Evolutionary conservation across 2,329 filamentous ascomycete genomes (phyloP), one percentile per base, ranked within the genome.

Genomic region (Pseudocercospora crystallina): DNA sequence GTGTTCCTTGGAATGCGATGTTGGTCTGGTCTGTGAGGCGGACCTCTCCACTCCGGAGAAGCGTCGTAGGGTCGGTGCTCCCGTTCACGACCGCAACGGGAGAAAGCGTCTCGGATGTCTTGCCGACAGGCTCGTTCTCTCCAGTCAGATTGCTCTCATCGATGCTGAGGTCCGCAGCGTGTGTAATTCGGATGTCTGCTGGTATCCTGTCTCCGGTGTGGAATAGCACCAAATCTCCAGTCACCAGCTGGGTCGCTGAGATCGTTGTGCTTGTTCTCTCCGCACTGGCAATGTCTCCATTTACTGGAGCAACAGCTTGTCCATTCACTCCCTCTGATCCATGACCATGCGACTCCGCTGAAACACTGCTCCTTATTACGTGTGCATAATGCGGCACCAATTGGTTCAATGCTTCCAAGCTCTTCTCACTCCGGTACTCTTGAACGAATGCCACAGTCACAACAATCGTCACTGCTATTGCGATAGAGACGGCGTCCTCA

Each of bases 381-480:
- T 99, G 91, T 29, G 95, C 94, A 68, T 91, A 90, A 69, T 97
- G 95, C 26, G 94, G 95, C 0, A 99, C 92, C 20, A 99, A 76
- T 63, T 94, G 89, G 66, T 88, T 96, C 61, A 99, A 76, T 14
- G 94, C 94, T 71, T 99, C 94, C 59, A 99, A 84, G 2, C 92
- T 97, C 72, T 99, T 95, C 69, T 99, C 94, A 7, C 94, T 97
- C 52, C 94, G 81, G 70, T 99, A 99, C 72, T 99, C 94, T 69
- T 99, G 94, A 45, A 97, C 84, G 62, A 99, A 99, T 2, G 92
- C 94, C 36, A 99, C 94, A 0, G 87, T 87, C 17, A 99, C 91
- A 5, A 99, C 94, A 61, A 99, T 99, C 20, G 91, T 96, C 15
- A 99, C 94, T 2, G 94, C 94, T 30, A 96, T 85, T 0, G 92